Evolutionary conservation across 805 yeast species (phyloP).

Genomic region (Ogataea nonfermentans): DNA sequence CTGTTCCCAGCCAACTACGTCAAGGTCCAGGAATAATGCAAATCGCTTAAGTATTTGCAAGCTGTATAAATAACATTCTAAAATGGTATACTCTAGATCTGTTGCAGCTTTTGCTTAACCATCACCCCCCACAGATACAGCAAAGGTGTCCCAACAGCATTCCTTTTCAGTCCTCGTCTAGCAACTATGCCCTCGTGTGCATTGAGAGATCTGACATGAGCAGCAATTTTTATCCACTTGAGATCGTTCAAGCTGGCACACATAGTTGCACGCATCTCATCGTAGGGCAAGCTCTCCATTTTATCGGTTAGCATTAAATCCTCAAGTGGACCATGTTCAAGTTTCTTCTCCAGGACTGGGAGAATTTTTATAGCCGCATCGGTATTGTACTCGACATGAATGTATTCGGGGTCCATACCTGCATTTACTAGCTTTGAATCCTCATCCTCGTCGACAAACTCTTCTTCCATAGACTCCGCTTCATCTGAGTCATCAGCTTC

Average conservation of each 20-base stretch:
- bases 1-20: constrained; percentile 94
- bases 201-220: constrained; percentile 66
- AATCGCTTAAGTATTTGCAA: constrained; percentile 1
- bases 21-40: constrained; percentile 20
- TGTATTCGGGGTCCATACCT: background rate
- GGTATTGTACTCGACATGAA: constrained; percentile 7
- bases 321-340: constrained; percentile 11
- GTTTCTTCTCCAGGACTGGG: background rate
- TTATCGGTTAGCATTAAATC: constrained; percentile 13
- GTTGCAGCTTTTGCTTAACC: constrained; percentile 18
- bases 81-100: background rate
- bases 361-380: constrained; percentile 1
- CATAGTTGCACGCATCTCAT: constrained; percentile 33
- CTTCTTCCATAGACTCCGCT: constrained; percentile 2
- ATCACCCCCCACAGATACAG: constrained; percentile 46
- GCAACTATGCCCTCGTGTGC: constrained; percentile 89
- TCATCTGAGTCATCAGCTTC: constrained; percentile 1
- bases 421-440: background rate
- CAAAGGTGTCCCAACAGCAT: constrained; percentile 50
- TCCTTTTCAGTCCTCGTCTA: constrained; percentile 58
- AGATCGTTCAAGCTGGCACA: constrained; percentile 56
- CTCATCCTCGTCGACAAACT: background rate
- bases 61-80: constrained; percentile 8
- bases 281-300: constrained; percentile 27
- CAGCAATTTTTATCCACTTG: constrained; percentile 76